Conservation (phyloP, 176 grass and related monocot species). For the Thalia dealbata region DNA sequence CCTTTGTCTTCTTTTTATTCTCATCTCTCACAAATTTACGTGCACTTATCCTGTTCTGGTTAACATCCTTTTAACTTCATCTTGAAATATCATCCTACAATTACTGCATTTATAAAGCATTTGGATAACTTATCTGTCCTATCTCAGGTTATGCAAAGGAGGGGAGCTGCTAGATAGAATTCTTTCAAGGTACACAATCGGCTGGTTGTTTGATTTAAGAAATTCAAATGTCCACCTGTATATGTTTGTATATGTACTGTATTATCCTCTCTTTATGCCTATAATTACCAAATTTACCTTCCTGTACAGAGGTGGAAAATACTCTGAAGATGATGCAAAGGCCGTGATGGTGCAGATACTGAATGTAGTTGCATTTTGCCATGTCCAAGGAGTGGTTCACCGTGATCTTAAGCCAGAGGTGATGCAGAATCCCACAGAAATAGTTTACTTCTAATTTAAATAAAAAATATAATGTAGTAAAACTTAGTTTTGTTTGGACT, state of each 20-base stretch:
- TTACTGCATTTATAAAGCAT: too few species aligned
- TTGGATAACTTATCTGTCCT: neutral
- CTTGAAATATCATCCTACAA: too few species aligned
- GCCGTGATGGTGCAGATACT: slow-evolving; percentile 68
- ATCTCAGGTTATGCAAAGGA: slow-evolving; percentile 55
- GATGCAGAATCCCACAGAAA: neutral
- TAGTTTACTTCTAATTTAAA: too few species aligned
- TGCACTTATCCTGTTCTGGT: too few species aligned
- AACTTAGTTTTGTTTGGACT: too few species aligned
- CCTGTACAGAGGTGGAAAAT: slow-evolving; percentile 55
- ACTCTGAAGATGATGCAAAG: slow-evolving; percentile 76
- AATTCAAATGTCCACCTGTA: neutral
- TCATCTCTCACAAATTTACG: neutral
- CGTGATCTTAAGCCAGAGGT: slow-evolving; percentile 87
- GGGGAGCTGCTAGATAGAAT: slow-evolving; percentile 76
- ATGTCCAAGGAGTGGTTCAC: slow-evolving; percentile 85
- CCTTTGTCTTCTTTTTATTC: neutral
- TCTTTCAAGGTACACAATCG: slow-evolving; percentile 53
- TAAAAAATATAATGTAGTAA: too few species aligned
- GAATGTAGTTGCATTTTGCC: slow-evolving; percentile 71
- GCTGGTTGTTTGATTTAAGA: neutral
- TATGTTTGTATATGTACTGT: neutral
- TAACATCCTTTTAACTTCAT: too few species aligned
- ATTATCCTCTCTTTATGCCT: neutral
- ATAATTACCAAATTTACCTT: neutral